phyloP scores from a whole-genome alignment of 2,329 filamentous ascomycete species.

The Xylariaceae sp. region DNA sequence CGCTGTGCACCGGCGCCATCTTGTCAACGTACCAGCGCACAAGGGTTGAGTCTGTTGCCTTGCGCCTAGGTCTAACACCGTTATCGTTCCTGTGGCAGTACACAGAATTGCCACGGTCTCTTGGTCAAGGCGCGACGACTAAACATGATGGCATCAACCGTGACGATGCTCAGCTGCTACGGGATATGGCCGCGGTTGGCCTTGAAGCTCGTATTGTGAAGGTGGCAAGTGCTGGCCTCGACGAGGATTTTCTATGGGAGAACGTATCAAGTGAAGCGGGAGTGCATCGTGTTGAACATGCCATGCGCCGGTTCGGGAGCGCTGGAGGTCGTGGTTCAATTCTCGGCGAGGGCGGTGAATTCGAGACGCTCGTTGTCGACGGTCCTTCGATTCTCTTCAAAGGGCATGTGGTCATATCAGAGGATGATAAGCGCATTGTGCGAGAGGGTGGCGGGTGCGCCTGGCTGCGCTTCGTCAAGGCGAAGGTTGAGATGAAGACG shows the following conservation, averaged over 20 bases:
- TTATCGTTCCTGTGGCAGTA: conserved; percentile 93
- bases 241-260: conserved; percentile 75
- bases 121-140: conserved; percentile 1
- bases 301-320: conserved; percentile 61
- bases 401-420: conserved; percentile 60
- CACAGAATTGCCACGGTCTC: conserved; percentile 51
- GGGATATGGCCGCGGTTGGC: conserved; percentile 74
- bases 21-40: conserved; percentile 94
- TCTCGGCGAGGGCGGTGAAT: conserved; percentile 91
- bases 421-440: conserved; percentile 49
- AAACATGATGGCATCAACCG: conserved; percentile 29
- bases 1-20: conserved; percentile 86
- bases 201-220: conserved; percentile 93
- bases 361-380: conserved; percentile 85
- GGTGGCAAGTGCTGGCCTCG: conserved; percentile 84
- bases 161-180: conserved; percentile 58
- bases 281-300: conserved; percentile 44
- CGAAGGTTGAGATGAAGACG: conserved; percentile 47
- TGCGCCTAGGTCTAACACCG: conserved; percentile 76
- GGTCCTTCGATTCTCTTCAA: conserved; percentile 73
- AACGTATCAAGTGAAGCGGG: conserved; percentile 62
- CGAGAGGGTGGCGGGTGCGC: conserved; percentile 71
- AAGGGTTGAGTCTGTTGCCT: conserved; percentile 84
- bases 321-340: conserved; percentile 64
- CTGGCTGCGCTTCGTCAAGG: conserved; percentile 62